Evolutionary conservation across 768 basidiomycete species (phyloP).

Genomic region (Phanerochaete sordida): DNA sequence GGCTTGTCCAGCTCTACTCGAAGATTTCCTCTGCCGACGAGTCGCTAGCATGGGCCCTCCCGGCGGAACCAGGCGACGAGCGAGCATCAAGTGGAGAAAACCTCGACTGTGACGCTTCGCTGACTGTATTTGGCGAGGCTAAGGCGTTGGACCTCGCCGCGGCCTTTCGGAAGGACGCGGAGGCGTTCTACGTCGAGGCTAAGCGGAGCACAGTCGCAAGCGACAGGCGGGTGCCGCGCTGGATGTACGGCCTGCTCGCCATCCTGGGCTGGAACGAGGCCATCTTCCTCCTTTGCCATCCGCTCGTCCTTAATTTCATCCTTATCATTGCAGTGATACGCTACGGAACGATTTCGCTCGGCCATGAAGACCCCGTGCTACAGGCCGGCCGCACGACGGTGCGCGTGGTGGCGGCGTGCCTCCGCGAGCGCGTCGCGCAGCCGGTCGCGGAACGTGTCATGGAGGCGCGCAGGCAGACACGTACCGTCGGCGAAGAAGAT

Average conservation of each 20-base stretch:
- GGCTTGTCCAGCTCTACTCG: constrained; percentile 84
- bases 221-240: constrained; percentile 89
- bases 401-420: constrained; percentile 54
- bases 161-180: constrained; percentile 91
- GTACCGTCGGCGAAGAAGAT: background rate
- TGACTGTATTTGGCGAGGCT: constrained; percentile 80
- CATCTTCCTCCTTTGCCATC: constrained; percentile 93
- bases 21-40: constrained; percentile 71
- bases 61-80: constrained; percentile 43
- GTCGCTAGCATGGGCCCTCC: constrained; percentile 58
- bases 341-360: constrained; percentile 68
- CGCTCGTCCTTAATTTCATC: constrained; percentile 84
- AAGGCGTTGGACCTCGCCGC: constrained; percentile 73
- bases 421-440: constrained; percentile 61
- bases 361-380: constrained; percentile 72
- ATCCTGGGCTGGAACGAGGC: constrained; percentile 98
- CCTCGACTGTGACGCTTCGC: constrained; percentile 76
- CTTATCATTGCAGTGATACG: constrained; percentile 59
- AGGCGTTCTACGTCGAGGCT: constrained; percentile 98
- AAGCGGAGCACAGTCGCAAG: constrained; percentile 93
- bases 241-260: constrained; percentile 94
- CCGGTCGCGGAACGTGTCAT: constrained; percentile 39
- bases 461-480: constrained; percentile 8
- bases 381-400: constrained; percentile 62
- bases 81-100: constrained; percentile 47